Percentiles rank a stretch among this genome's conserved stretches.
These are phyloP conservation scores for Gillenia trifoliata DNA, from an alignment of 306 rosid species.

Conservation along the genomic window DNA sequence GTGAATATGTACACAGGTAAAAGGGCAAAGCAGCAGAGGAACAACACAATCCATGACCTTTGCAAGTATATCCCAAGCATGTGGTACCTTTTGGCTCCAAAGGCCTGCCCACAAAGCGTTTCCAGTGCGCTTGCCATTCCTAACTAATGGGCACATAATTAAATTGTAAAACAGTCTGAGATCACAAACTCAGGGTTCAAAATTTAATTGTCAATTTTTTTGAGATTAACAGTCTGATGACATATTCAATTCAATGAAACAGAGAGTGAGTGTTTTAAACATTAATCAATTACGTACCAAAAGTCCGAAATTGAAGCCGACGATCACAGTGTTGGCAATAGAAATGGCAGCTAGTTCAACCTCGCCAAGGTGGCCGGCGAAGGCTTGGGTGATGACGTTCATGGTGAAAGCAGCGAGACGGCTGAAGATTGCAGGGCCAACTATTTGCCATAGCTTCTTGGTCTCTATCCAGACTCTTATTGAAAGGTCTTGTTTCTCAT, in stretches of 20 bases:
- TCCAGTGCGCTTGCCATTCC: constrained; percentile 88
- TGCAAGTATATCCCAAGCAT: constrained; percentile 70
- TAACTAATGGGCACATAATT: constrained; percentile 21
- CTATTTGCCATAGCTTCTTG: constrained; percentile 61
- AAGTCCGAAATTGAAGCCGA: constrained; percentile 79
- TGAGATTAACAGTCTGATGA: not conserved
- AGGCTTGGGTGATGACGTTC: constrained; percentile 74
- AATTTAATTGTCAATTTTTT: too few relatives aligned
- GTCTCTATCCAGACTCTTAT: constrained; percentile 49
- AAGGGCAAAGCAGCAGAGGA: constrained; percentile 40
- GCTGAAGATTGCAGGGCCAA: constrained; percentile 75
- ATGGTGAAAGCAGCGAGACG: constrained; percentile 52
- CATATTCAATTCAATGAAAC: too few relatives aligned
- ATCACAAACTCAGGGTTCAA: not conserved
- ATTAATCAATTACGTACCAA: too few relatives aligned
- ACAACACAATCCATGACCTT: constrained; percentile 63
- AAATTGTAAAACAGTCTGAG: not conserved
- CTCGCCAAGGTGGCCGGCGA: constrained; percentile 74
- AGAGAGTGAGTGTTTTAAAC: too few relatives aligned
- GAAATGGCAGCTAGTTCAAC: constrained; percentile 67
- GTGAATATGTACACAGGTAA: constrained; percentile 54
- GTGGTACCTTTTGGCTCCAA: constrained; percentile 51
- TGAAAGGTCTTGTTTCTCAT: not conserved
- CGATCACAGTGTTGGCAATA: constrained; percentile 56
- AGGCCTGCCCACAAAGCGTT: constrained; percentile 80